phyloP scores from a whole-genome alignment of 495 filamentous ascomycete species.

The Hypoxylon trugodes region DNA sequence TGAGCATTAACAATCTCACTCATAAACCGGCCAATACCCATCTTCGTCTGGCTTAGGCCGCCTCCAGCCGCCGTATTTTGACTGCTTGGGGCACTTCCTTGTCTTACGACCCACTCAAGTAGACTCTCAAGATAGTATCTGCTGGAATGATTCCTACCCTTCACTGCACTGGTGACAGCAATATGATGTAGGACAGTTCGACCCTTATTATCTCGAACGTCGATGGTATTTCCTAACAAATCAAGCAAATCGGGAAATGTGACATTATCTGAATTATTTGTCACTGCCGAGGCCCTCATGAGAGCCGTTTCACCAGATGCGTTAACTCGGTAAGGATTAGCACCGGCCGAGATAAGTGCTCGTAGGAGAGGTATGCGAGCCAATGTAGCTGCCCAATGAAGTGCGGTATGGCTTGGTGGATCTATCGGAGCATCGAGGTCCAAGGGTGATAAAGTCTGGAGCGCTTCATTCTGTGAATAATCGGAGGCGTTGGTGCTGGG shows the following conservation, averaged over 20 bases:
- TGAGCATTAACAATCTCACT: conserved; percentile 93
- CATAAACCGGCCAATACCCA: conserved; percentile 89
- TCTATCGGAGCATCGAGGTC: conserved; percentile 94
- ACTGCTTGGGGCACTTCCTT: conserved; percentile 71
- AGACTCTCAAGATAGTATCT: conserved; percentile 94
- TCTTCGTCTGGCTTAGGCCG: conserved; percentile 62
- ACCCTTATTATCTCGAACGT: conserved; percentile 85
- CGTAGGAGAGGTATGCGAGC: conserved; percentile 82
- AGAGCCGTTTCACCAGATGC: conserved; percentile 87
- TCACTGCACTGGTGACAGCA: conserved; percentile 90
- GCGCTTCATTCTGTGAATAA: conserved; percentile 50
- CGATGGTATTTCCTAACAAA: conserved; percentile 87
- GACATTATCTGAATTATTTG: conserved; percentile 86
- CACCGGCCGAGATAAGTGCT: conserved; percentile 81
- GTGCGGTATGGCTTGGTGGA: conserved; percentile 80
- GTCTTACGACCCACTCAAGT: conserved; percentile 90
- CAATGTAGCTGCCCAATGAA: conserved; percentile 97
- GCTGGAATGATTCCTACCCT: conserved; percentile 82
- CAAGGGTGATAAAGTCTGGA: conserved; percentile 70
- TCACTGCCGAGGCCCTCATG: conserved; percentile 85
- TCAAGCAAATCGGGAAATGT: conserved; percentile 86
- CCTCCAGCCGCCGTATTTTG: conserved; percentile 53
- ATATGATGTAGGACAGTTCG: conserved; percentile 96
- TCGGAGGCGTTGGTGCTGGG: conserved; percentile 70
- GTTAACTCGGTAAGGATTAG: conserved; percentile 87